Evolutionary conservation across 1,139 yeast species (phyloP).

Genomic region (Hyphopichia buzzinii): DNA sequence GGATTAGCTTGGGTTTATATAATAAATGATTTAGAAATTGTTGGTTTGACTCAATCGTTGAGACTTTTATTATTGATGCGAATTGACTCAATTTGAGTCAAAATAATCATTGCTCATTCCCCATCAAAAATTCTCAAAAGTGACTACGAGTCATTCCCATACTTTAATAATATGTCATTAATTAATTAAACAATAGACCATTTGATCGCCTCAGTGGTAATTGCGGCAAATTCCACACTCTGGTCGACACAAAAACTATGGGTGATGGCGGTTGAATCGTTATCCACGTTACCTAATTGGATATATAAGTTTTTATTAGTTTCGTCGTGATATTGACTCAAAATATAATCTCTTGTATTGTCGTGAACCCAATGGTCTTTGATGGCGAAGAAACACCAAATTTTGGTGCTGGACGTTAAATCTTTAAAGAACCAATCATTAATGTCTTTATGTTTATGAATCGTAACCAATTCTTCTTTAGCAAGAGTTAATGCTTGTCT

Average conservation of each 20-base stretch:
- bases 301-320: slow-evolving; percentile 28
- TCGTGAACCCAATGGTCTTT: slow-evolving; percentile 63
- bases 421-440: slow-evolving; percentile 50
- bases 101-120: no score
- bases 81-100: slow-evolving; percentile 1
- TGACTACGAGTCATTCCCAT: slow-evolving; percentile 10
- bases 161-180: neutral
- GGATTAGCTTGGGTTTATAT: neutral
- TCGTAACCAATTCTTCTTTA: slow-evolving; percentile 52
- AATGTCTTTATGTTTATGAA: slow-evolving; percentile 38
- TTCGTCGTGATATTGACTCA: slow-evolving; percentile 31
- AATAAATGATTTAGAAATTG: neutral
- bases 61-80: slow-evolving; percentile 2
- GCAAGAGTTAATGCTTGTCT: slow-evolving; percentile 57
- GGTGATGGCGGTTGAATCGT: slow-evolving; percentile 26
- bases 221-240: slow-evolving; percentile 48
- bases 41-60: neutral
- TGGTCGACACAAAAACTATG: slow-evolving; percentile 61
- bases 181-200: neutral
- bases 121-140: no score
- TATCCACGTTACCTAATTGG: slow-evolving; percentile 25
- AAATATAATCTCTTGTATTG: slow-evolving; percentile 41
- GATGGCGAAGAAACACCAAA: slow-evolving; percentile 58
- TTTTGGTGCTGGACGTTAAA: slow-evolving; percentile 18
- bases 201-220: slow-evolving; percentile 23